These are phyloP conservation scores for Atkinsonella texensis DNA, from an alignment of 2,329 filamentous ascomycete genomes.

Conservation along the genomic window DNA sequence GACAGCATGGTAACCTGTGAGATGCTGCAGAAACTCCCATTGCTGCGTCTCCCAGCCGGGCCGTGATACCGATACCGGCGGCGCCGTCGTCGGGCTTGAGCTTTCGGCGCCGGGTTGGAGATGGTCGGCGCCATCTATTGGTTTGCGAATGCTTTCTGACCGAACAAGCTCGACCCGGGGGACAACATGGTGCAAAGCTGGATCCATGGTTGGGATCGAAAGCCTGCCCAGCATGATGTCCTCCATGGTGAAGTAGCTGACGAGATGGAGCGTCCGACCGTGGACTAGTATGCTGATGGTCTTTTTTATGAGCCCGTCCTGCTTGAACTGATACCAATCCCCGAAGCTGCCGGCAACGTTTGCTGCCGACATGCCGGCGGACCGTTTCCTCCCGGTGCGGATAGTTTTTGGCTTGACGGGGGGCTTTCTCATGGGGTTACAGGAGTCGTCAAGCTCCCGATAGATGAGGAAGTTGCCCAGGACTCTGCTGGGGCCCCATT, in stretches of 20 bases:
- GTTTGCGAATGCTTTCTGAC: constrained; percentile 3
- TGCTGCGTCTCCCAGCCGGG: constrained; percentile 3
- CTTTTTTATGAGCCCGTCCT: constrained; percentile 75
- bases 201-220: background rate
- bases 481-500: constrained; percentile 83
- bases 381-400: background rate
- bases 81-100: background rate
- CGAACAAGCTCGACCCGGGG: constrained; percentile 3
- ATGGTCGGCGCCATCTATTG: constrained; percentile 2
- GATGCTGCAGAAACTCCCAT: constrained; percentile 3
- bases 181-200: background rate
- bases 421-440: background rate
- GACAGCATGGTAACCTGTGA: constrained; percentile 1
- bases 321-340: constrained; percentile 78
- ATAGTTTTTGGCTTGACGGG: background rate
- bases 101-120: background rate
- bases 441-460: constrained; percentile 51
- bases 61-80: background rate
- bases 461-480: constrained; percentile 76
- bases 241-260: constrained; percentile 74
- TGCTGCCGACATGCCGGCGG: constrained; percentile 1
- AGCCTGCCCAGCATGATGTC: constrained; percentile 29
- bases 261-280: constrained; percentile 67
- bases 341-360: constrained; percentile 57
- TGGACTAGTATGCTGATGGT: constrained; percentile 70